Base-by-base conservation (phyloP, 768 basidiomycete genomes). In the Suillus weaverae region DNA sequence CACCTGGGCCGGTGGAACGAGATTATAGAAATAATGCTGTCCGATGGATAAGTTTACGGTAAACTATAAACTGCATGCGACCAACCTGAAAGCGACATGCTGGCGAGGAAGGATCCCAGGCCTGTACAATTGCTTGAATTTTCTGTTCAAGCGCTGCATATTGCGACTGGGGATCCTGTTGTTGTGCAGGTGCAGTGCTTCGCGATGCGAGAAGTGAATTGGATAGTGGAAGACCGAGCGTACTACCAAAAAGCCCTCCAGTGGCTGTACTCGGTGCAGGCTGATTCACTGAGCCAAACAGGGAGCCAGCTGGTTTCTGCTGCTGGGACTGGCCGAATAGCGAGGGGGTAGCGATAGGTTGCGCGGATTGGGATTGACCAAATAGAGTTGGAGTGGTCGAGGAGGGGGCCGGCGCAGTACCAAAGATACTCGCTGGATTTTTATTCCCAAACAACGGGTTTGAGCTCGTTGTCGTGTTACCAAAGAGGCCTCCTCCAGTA, bases 11-110 rank as follows among this genome's bases (percentile, higher is more conserved):
- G 91, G 90, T 69, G 90, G 87, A 5, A 94, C 91, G 16, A 92
- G 78, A 69, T 94, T 95, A 74, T 95, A 95, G 69, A 95, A 95
- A 67, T 86, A 86, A 67, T 92, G 85, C 92, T 94, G 62, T 43
- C 16, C 46, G 7, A 53, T 10, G 38, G 38, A 14, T 67, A 46
- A 71, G 60, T 39, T 9, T 39, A 48, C 13, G 20, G 8, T 62
- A 32, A 20, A 59, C 9, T 16, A 30, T 16, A 20, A 46, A 35
- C 65, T 22, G 11, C 18, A 61, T 11, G 60, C 64, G 41, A 72
- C 82, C 54, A 65, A 93, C 92, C 79, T 94, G 93, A 75, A 95
- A 95, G 55, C 89, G 84, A 74, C 93, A 94, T 50, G 86, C 81
- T 3, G 86, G 81, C 0, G 88, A 89, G 26, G 75, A 68, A 26